Conservation (phyloP, 371 early-diverging fungal genomes). For the Mucor lusitanicus region DNA sequence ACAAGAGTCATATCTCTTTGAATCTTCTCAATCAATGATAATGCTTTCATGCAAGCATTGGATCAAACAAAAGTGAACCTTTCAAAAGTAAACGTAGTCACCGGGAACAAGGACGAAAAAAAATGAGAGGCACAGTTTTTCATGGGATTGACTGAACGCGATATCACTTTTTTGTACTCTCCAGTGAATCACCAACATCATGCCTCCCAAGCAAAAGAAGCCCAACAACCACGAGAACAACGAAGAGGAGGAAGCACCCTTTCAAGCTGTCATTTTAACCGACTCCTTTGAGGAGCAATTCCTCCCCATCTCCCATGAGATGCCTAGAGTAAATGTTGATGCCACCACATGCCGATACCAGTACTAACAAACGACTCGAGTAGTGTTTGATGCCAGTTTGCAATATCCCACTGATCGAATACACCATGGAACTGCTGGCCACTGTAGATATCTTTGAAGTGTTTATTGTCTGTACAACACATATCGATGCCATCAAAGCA, state of each 20-base stretch:
- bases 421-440: constrained; percentile 90
- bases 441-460: constrained; percentile 85
- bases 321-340: constrained; percentile 71
- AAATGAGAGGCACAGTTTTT: constrained; percentile 4
- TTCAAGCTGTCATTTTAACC: constrained; percentile 91
- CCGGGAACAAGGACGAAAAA: background rate
- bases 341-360: background rate
- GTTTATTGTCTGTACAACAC: constrained; percentile 83
- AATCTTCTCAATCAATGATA: no score
- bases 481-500: constrained; percentile 78
- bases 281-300: constrained; percentile 91
- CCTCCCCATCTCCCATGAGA: constrained; percentile 85
- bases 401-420: constrained; percentile 94
- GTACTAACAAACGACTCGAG: background rate
- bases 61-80: background rate
- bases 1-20: no score
- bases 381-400: constrained; percentile 92
- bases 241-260: constrained; percentile 57
- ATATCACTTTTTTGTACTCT: background rate
- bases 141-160: background rate
- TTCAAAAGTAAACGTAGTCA: background rate
- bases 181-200: constrained; percentile 5
- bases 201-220: constrained; percentile 48
- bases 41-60: no score
- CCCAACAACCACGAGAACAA: constrained; percentile 25